Base-by-base conservation (phyloP, 2,329 filamentous ascomycete species). In the Trichoderma lentiforme region DNA sequence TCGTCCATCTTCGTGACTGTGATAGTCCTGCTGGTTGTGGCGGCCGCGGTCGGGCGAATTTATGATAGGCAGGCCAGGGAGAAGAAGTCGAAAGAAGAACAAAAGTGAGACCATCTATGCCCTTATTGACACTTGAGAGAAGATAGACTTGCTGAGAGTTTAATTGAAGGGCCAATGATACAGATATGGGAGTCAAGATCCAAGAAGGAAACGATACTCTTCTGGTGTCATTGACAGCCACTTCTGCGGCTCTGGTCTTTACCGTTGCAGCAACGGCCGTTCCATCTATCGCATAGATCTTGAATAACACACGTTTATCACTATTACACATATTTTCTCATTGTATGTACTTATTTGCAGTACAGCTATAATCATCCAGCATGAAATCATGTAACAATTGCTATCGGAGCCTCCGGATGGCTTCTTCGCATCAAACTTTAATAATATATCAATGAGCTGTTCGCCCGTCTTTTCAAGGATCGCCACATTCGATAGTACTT, bases 1-100 rank as follows among this genome's bases (percentile, higher is more conserved):
- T 70, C 77, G 2, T 76, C 76, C 6, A 72, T 77, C 3, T 76
- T 78, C 34, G 73, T 77, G 65, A 71, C 74, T 4, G 73, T 76
- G 6, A 69, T 78, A 8, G 76, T 78, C 4, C 73, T 74, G 0
- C 70, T 78, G 7, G 72, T 77, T 15, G 74, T 77, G 2, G 77
- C 77, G 7, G 77, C 75, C 21, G 76, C 75, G 6, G 75, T 78
- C 9, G 74, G 73, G 21, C 75, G 73, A 66, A 76, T 77, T 3
- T 34, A 71, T 6, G 28, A 60, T 28, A 36, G 51, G 24, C 53
- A 70, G 36, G 51, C 56, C 24, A 56, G 53, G 36, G 53, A 47
- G 34, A 63, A 56, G 64, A 51, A 61, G 34, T 26, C 14, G 24
- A 34, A 28, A 18, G 21, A 57, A 14, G 28, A 65, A 24, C 51